Base-by-base conservation (phyloP, 306 rosid genomes). In the Oxytropis ochrocephala region DNA sequence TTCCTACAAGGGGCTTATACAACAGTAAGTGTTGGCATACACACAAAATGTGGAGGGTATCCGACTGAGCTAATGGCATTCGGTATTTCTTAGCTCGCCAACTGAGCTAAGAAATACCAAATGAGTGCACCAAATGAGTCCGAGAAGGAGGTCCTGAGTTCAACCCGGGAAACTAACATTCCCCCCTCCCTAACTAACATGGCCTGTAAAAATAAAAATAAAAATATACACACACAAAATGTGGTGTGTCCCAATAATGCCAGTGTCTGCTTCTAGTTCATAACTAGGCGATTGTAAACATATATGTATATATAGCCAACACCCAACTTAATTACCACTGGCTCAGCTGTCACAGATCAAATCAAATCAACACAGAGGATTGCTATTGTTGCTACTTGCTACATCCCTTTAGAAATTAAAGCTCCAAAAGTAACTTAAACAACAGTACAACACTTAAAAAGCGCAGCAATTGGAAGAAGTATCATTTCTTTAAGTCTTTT, bases 291-390 rank as follows among this genome's bases (percentile, higher is more conserved):
- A 70, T 43, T 33, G 5, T 33, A 24, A 30, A 11, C n/a, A n/a
- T n/a, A 46, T 5, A 46, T 46, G 11, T 13, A 47, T 11, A 47
- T 69, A 60, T 35, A 59, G 33, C 38, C 60, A 69, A 59, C 19
- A 6, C 67, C 59, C 67, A 70, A 57, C 43, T 58, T 35, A 14
- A 13, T 29, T 50, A 27, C 54, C 30, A 50, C 35, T 16, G n/a
- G 67, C 61, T 70, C 59, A 61, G 14, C 52, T 61, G 21, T 16
- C 52, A 42, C 6, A 48, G 52, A 74, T 74, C 65, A 64, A 74
- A 64, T 64, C 48, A 46, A 46, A 12, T n/a, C n/a, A n/a, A n/a
- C n/a, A 46, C n/a, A 71, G 12, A 30, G 33, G 3, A 38, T 49
- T 38, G 16, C 44, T 21, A 66, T 6, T 19, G 13, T 24, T 38